Conservation (phyloP, 495 filamentous ascomycete species). For the Schizothecium vesticola region DNA sequence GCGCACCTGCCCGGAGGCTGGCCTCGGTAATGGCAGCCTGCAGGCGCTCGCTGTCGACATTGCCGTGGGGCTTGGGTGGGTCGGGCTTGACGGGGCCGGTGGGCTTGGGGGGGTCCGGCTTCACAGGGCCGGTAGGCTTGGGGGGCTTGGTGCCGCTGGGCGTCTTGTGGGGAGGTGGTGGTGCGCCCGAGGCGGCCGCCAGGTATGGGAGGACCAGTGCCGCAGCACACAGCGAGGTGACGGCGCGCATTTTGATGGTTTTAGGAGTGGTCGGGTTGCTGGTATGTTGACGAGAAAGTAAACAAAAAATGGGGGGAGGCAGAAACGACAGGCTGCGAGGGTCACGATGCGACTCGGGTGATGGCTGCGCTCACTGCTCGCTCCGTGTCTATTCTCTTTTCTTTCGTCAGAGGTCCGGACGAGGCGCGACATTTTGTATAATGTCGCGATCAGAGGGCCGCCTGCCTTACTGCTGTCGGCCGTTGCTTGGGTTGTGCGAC, state of each 20-base stretch:
- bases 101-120: not conserved
- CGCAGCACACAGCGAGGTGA: not conserved
- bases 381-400: not conserved
- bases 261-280: not conserved
- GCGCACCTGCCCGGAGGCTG: slow-evolving; percentile 38
- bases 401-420: not conserved
- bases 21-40: slow-evolving; percentile 35
- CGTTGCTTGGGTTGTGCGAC: not conserved
- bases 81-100: not conserved
- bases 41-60: slow-evolving; percentile 11
- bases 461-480: not conserved
- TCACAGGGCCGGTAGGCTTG: not conserved
- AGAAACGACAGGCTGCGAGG: not conserved
- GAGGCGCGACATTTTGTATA: not conserved
- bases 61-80: not conserved
- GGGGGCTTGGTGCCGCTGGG: not conserved
- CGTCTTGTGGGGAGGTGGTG: not conserved
- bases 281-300: not conserved
- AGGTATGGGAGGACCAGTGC: not conserved
- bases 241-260: not conserved
- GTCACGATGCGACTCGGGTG: not conserved
- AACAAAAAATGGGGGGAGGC: not conserved
- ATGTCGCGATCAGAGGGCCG: not conserved
- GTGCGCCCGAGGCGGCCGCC: not conserved
- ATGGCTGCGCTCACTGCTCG: not conserved